These are phyloP conservation scores for Recurvomyces mirabilis DNA, from an alignment of 495 filamentous ascomycete species.

Conservation along the genomic window DNA sequence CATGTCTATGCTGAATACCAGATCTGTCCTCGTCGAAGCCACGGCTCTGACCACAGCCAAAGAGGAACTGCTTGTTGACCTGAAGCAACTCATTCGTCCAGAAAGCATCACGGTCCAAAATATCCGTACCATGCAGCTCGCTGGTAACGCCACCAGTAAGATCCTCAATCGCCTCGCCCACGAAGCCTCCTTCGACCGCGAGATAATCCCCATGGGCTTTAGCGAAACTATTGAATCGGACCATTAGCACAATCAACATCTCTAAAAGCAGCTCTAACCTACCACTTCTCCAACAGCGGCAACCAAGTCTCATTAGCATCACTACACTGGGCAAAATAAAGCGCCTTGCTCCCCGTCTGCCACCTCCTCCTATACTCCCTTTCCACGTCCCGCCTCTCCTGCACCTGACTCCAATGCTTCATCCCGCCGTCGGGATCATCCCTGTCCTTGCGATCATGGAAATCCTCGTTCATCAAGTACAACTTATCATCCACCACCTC, in stretches of 20 bases:
- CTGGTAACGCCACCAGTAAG: conserved; percentile 82
- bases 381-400: conserved; percentile 57
- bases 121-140: conserved; percentile 65
- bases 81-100: conserved; percentile 77
- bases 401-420: conserved; percentile 57
- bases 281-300: conserved; percentile 81
- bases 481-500: conserved; percentile 79
- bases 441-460: conserved; percentile 57
- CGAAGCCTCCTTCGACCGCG: conserved; percentile 73
- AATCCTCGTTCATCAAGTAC: conserved; percentile 72
- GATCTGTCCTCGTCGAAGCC: conserved; percentile 42
- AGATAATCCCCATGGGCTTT: conserved; percentile 84
- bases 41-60: conserved; percentile 61
- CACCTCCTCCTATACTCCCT: conserved; percentile 65
- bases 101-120: conserved; percentile 75
- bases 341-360: conserved; percentile 61
- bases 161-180: conserved; percentile 81
- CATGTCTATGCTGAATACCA: conserved; percentile 68
- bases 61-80: conserved; percentile 77
- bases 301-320: conserved; percentile 88
- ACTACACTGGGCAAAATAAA: conserved; percentile 78
- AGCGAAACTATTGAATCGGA: no score
- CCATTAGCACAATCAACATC: no score
- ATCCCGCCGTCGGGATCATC: background rate
- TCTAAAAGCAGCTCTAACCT: no score